A percentile compares a stretch with the other conserved stretches of the same genome.
phyloP scores from a whole-genome alignment of 2,329 filamentous ascomycete genomes.

The Westerdykella aurantiaca region DNA sequence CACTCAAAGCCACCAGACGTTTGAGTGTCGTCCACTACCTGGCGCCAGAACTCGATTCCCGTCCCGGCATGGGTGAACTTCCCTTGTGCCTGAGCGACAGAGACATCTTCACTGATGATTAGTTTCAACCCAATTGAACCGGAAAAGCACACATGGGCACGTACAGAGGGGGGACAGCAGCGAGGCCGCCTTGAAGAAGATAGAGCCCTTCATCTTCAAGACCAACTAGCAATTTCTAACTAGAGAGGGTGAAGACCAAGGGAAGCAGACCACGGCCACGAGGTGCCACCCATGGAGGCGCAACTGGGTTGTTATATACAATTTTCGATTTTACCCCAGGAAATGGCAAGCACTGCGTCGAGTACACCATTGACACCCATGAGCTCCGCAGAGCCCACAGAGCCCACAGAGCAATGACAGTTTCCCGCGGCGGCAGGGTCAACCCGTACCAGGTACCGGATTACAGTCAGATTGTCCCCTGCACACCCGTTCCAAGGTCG shows the following conservation, averaged over 20 bases:
- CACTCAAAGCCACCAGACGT: conserved; percentile 32
- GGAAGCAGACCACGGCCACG: conserved; percentile 22
- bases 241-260: conserved; percentile 4
- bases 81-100: conserved; percentile 26
- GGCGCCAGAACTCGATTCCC: conserved; percentile 30
- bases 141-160: conserved; percentile 1
- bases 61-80: conserved; percentile 27
- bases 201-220: conserved; percentile 32
- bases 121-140: conserved; percentile 7
- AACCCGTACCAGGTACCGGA: conserved; percentile 27
- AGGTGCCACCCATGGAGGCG: conserved; percentile 17
- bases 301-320: conserved; percentile 24
- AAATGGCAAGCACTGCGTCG: conserved; percentile 7
- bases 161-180: conserved; percentile 34
- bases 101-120: conserved; percentile 14
- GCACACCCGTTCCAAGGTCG: conserved; percentile 12
- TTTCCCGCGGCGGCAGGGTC: conserved; percentile 12
- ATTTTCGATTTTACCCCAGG: conserved; percentile 18
- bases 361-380: conserved; percentile 15
- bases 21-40: conserved; percentile 18
- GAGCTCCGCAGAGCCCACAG: conserved; percentile 17
- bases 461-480: conserved; percentile 10
- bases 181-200: conserved; percentile 32
- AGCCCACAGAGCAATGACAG: too few relatives aligned
- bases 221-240: conserved; percentile 14